phyloP scores from a whole-genome alignment of 345 rosid species.

The Gossypium stocksii region DNA sequence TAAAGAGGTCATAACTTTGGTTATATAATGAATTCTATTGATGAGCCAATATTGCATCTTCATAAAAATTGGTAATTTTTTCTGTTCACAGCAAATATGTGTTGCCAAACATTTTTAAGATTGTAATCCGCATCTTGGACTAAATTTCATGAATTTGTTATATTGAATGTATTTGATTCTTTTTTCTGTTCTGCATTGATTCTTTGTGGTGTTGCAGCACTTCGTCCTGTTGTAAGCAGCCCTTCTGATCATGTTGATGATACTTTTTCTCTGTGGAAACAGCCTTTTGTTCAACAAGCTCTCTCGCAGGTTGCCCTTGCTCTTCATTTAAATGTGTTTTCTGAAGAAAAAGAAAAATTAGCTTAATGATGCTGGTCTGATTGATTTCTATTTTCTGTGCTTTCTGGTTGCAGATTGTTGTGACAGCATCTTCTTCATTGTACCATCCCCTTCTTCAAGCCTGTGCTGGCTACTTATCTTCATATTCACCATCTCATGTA shows the following conservation, averaged over 20 bases:
- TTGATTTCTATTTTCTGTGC: conserved; percentile 1
- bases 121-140: not conserved
- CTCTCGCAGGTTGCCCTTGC: conserved; percentile 52
- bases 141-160: conserved; percentile 12
- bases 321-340: not conserved
- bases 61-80: not conserved
- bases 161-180: conserved; percentile 15
- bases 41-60: not conserved
- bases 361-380: not conserved
- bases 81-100: not conserved
- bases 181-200: not conserved
- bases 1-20: conserved; percentile 5
- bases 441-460: conserved; percentile 67
- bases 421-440: conserved; percentile 50
- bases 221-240: conserved; percentile 56
- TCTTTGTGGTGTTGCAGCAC: conserved; percentile 37
- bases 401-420: conserved; percentile 60
- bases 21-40: conserved; percentile 5
- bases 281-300: conserved; percentile 63
- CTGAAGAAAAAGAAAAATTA: no score
- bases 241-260: conserved; percentile 51
- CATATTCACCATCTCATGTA: conserved; percentile 80
- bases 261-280: conserved; percentile 64
- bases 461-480: conserved; percentile 68
- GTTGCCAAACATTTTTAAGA: not conserved